Evolutionary conservation across 2,329 filamentous ascomycete species (phyloP), one percentile per base, ranked within the genome.

Genomic region (Beauveria asiatica): DNA sequence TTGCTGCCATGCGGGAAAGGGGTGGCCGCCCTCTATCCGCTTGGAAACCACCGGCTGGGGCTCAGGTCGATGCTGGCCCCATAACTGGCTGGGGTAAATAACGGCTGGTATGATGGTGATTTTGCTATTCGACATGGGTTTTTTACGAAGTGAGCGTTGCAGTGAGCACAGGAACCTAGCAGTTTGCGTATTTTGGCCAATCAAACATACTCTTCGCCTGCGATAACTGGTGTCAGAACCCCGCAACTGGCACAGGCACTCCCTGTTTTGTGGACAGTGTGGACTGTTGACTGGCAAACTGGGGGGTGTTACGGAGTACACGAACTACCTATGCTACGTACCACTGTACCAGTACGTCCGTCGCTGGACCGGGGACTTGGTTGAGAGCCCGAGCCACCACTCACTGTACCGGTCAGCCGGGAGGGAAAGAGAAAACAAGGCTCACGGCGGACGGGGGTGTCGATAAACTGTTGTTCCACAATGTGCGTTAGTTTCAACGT

Each of bases 121-220:
- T 51, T 33, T 19, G 5, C 39, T 17, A 13, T 49, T 49, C 30
- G 11, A 41, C 27, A 51, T 42, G 45, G 27, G 55, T 7, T 3
- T n/a, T 21, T 37, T 42, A 39, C 33, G 9, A 51, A 11, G 33
- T 37, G 17, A 48, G 25, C 25, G 54, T 57, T 30, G 25, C 27
- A 25, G 45, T 37, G 33, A 44, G 17, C 46, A 17, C 39, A 6
- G 17, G 16, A 42, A 25, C 45, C n/a, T n/a, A 1, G 41, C 27
- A 37, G 27, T 7, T n/a, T 53, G 19, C 57, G 57, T 59, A 59
- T 46, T 59, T 48, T 19, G 57, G n/a, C 57, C 57, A 59, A 59
- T 59, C 41, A 48, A 16, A 7, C 41, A 19, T 5, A 3, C n/a
- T 10, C 33, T 11, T 46, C 16, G 44, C 13, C 3, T 17, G 21